Conservation (phyloP, 2,329 filamentous ascomycete species). For the Talaromyces amestolkiae region DNA sequence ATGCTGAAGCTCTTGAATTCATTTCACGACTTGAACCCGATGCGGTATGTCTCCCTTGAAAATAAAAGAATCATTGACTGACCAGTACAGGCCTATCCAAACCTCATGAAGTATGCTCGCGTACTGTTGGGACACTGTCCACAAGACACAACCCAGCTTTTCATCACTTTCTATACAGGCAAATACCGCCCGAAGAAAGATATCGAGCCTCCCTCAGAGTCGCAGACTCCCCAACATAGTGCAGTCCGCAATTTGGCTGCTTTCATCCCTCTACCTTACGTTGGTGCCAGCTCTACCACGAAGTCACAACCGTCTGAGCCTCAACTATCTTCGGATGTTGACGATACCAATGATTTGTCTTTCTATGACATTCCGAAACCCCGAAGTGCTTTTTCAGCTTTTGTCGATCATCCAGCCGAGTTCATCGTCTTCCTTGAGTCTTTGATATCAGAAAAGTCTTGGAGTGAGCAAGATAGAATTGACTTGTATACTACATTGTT, state of each 20-base stretch:
- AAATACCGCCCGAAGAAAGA: slow-evolving; percentile 69
- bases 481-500: slow-evolving; percentile 95
- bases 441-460: slow-evolving; percentile 67
- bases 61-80: neutral
- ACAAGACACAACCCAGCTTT: slow-evolving; percentile 75
- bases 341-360: slow-evolving; percentile 40
- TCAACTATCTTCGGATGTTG: slow-evolving; percentile 27
- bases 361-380: slow-evolving; percentile 79
- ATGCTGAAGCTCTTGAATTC: slow-evolving; percentile 82
- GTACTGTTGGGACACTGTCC: slow-evolving; percentile 86
- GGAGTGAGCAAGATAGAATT: slow-evolving; percentile 72
- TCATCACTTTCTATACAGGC: slow-evolving; percentile 93
- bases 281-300: slow-evolving; percentile 61
- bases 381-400: slow-evolving; percentile 88
- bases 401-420: slow-evolving; percentile 88
- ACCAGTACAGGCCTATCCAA: slow-evolving; percentile 67
- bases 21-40: slow-evolving; percentile 84
- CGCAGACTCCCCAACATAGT: slow-evolving; percentile 57
- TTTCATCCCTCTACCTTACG: slow-evolving; percentile 79
- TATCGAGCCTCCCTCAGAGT: slow-evolving; percentile 53
- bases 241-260: slow-evolving; percentile 84
- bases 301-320: slow-evolving; percentile 30
- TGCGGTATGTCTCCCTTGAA: slow-evolving; percentile 52
- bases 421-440: slow-evolving; percentile 93
- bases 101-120: slow-evolving; percentile 91